Evolutionary conservation across 306 rosid species (phyloP).

Genomic region (Prunus davidiana): DNA sequence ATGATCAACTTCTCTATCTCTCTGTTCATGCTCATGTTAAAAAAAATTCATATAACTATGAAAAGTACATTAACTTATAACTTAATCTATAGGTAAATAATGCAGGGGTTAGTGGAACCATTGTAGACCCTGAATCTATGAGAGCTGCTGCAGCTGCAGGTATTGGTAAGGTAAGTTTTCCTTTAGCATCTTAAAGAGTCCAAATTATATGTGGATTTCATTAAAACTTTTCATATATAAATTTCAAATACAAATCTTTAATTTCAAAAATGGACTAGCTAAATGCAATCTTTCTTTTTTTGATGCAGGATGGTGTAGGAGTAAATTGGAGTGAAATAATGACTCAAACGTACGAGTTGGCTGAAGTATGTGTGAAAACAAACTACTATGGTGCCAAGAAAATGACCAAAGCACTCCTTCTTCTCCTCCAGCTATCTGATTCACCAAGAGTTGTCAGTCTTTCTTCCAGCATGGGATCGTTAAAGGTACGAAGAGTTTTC

Average conservation of each 20-base stretch:
- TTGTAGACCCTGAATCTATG: background rate
- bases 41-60: no score
- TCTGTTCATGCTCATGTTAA: background rate
- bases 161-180: background rate
- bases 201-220: no score
- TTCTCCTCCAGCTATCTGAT: constrained; percentile 44
- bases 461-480: constrained; percentile 28
- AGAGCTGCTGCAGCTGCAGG: background rate
- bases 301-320: constrained; percentile 3
- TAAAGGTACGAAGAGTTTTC: constrained; percentile 29
- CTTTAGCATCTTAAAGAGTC: no score
- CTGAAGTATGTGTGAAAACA: constrained; percentile 32
- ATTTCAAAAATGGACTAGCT: background rate
- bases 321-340: constrained; percentile 33
- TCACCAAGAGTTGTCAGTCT: constrained; percentile 49
- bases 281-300: background rate
- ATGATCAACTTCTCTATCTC: background rate
- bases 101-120: background rate
- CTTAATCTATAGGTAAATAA: constrained; percentile 3
- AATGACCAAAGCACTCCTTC: constrained; percentile 29
- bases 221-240: no score
- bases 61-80: background rate
- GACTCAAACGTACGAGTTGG: constrained; percentile 22
- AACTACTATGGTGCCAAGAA: constrained; percentile 49
- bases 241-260: background rate